Evolutionary conservation across 2,329 filamentous ascomycete genomes (phyloP).

Genomic region (Ceratocystis cacaofunesta): DNA sequence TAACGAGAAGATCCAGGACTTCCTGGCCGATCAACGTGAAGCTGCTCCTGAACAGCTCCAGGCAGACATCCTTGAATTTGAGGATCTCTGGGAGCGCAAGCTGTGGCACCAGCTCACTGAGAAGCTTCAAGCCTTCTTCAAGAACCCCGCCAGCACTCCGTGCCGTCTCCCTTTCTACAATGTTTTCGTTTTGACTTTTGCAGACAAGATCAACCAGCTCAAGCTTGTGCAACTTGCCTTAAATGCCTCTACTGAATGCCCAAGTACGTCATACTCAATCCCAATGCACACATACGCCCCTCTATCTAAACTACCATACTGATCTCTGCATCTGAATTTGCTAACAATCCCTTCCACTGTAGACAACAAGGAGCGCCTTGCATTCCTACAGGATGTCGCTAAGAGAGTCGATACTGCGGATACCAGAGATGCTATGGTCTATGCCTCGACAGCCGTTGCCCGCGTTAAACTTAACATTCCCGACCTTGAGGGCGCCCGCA

Average conservation of each 20-base stretch:
- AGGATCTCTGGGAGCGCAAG: constrained; percentile 96
- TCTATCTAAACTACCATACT: neutral
- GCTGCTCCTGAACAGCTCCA: constrained; percentile 77
- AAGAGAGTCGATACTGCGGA: constrained; percentile 82
- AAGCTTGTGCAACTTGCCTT: constrained; percentile 87
- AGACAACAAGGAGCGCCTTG: constrained; percentile 78
- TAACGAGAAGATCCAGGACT: constrained; percentile 75
- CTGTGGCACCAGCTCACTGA: constrained; percentile 98
- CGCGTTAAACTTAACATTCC: constrained; percentile 69
- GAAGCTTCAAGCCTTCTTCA: constrained; percentile 75
- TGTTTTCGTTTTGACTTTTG: constrained; percentile 87
- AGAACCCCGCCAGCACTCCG: constrained; percentile 59
- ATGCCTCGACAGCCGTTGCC: constrained; percentile 80
- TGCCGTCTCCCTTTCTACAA: constrained; percentile 87
- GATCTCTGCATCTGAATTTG: neutral
- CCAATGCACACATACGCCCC: neutral
- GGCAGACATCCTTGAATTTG: constrained; percentile 75
- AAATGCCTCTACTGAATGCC: constrained; percentile 72
- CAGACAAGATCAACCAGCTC: constrained; percentile 96
- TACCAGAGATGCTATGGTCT: constrained; percentile 91
- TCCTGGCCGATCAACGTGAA: constrained; percentile 81
- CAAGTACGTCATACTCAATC: constrained; percentile 36
- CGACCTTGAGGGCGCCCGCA: constrained; percentile 68
- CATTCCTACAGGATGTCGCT: constrained; percentile 69
- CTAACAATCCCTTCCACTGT: neutral